Conservation (phyloP, 2,329 filamentous ascomycete genomes). For the Colletotrichum sp. region DNA sequence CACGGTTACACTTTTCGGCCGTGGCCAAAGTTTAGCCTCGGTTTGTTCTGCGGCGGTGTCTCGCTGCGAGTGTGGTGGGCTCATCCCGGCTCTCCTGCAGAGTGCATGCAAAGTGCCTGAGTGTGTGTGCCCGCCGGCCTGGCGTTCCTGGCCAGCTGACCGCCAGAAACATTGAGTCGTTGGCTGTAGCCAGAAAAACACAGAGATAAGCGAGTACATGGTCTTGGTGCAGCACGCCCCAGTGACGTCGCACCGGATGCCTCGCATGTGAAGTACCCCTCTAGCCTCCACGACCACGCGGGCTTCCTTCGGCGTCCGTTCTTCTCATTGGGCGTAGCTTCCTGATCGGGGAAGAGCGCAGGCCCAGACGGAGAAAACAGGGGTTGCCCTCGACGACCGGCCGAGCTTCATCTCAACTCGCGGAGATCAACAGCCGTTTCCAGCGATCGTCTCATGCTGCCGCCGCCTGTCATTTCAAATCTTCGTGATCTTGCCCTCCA, state of each 20-base stretch:
- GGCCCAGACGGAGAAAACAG: slow-evolving; percentile 12
- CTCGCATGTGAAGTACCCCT: slow-evolving; percentile 12
- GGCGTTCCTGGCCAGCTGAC: not conserved
- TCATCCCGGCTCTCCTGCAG: not conserved
- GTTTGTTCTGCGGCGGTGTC: not conserved
- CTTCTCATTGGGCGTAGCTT: slow-evolving; percentile 2
- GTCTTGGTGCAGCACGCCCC: not conserved
- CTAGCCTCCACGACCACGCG: slow-evolving; percentile 11
- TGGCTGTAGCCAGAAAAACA: not conserved
- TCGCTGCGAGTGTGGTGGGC: not conserved
- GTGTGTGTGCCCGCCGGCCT: not conserved
- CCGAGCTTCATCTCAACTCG: slow-evolving; percentile 19
- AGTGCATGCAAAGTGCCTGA: not conserved
- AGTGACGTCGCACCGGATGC: not conserved
- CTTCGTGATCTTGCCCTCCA: not conserved
- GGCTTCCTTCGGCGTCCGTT: not conserved
- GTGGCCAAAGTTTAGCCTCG: slow-evolving; percentile 22
- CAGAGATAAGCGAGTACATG: slow-evolving; percentile 11
- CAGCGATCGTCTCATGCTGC: slow-evolving; percentile 17
- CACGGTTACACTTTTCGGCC: slow-evolving; percentile 21
- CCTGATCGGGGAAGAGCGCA: slow-evolving; percentile 10
- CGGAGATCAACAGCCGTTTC: slow-evolving; percentile 20
- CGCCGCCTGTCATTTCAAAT: slow-evolving; percentile 14
- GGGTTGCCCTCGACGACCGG: slow-evolving; percentile 22
- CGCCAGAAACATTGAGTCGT: not conserved